These are phyloP conservation scores for Eucalyptus sp. DNA, from an alignment of 345 rosid genomes.

Conservation along the genomic window DNA sequence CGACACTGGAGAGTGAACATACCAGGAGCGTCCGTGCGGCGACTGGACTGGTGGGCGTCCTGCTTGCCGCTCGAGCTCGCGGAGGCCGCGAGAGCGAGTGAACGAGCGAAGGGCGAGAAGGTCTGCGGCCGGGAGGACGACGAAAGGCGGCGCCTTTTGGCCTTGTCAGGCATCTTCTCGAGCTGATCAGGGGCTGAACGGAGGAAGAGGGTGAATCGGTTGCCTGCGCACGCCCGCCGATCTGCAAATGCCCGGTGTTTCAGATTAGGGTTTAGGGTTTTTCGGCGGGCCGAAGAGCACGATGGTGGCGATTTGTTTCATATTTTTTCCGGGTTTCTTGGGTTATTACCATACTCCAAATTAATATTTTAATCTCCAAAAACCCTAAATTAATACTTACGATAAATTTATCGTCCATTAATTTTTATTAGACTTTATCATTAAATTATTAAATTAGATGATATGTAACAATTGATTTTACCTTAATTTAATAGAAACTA, in stretches of 20 bases:
- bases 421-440: rapidly evolving
- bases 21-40: slow-evolving; percentile 1
- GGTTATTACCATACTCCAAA: too few species aligned
- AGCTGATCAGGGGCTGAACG: background rate
- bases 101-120: slow-evolving; percentile 64
- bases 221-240: background rate
- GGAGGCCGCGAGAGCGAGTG: slow-evolving; percentile 31
- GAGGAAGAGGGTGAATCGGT: background rate
- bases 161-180: slow-evolving; percentile 31
- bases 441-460: rapidly evolving
- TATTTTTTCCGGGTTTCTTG: background rate
- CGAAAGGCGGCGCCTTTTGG: slow-evolving; percentile 11
- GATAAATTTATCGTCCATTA: rapidly evolving
- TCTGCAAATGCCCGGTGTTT: background rate
- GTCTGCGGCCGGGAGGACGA: slow-evolving; percentile 33
- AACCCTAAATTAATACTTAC: too few species aligned
- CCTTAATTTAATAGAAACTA: too few species aligned
- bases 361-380: too few species aligned
- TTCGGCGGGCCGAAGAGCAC: background rate
- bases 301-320: background rate
- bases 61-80: slow-evolving; percentile 10
- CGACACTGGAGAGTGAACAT: slow-evolving; percentile 10
- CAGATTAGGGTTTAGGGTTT: background rate
- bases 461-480: too few species aligned
- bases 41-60: slow-evolving; percentile 3